Conservation (phyloP, 352 stramenopile species). For the Sclerospora graminicola region DNA sequence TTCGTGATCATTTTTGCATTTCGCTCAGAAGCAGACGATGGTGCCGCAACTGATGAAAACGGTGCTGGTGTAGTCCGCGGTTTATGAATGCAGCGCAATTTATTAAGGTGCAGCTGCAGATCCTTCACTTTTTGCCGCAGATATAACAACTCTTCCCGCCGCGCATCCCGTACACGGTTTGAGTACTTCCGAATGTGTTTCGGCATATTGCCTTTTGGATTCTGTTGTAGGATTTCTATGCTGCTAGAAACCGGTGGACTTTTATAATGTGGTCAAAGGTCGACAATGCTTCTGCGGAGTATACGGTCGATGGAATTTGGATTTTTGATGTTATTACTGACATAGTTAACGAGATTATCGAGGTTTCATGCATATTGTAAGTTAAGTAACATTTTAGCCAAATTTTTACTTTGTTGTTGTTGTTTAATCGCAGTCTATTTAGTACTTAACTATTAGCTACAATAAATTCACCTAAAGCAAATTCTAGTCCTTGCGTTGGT, state of each 20-base stretch:
- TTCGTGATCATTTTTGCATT: constrained; percentile 6
- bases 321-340: too few species aligned
- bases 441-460: too few species aligned
- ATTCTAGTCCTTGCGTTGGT: too few species aligned
- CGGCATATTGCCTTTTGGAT: constrained; percentile 8
- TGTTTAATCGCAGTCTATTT: too few species aligned
- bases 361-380: too few species aligned
- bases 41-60: constrained; percentile 21
- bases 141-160: constrained; percentile 26
- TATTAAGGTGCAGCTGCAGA: constrained; percentile 22
- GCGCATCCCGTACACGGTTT: constrained; percentile 20
- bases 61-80: constrained; percentile 12
- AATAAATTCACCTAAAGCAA: too few species aligned
- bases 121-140: constrained; percentile 28
- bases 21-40: constrained; percentile 5
- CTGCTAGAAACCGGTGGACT: neutral
- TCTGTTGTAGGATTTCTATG: neutral
- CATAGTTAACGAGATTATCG: too few species aligned
- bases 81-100: constrained; percentile 17
- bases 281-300: neutral
- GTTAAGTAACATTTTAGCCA: too few species aligned
- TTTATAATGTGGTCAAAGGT: neutral
- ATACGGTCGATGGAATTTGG: too few species aligned
- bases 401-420: too few species aligned
- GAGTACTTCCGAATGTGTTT: constrained; percentile 24